Conservation (phyloP, 371 early-diverging fungal genomes). For the Mucor irregularis region DNA sequence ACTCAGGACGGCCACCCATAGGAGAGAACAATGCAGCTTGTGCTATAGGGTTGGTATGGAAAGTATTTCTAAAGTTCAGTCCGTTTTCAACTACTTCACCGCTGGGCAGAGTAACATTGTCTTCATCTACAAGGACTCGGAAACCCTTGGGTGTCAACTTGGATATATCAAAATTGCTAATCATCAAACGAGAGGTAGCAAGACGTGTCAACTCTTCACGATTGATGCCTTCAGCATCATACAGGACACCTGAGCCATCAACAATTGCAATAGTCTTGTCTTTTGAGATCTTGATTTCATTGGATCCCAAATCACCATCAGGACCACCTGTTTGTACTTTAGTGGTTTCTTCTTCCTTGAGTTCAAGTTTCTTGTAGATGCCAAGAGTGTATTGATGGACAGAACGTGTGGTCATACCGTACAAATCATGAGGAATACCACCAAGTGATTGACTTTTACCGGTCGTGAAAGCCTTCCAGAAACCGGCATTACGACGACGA, state of each 20-base stretch:
- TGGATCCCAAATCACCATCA: constrained; percentile 97
- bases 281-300: constrained; percentile 97
- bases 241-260: constrained; percentile 95
- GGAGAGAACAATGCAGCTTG: constrained; percentile 93
- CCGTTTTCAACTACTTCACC: constrained; percentile 90
- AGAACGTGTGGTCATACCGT: constrained; percentile 98
- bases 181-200: constrained; percentile 84
- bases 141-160: constrained; percentile 86
- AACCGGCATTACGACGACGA: constrained; percentile 83
- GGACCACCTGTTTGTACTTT: constrained; percentile 98
- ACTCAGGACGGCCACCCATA: constrained; percentile 97
- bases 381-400: constrained; percentile 98
- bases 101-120: constrained; percentile 82
- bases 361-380: constrained; percentile 85
- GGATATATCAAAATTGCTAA: constrained; percentile 81
- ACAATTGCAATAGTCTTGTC: constrained; percentile 95
- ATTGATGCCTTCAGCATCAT: constrained; percentile 90
- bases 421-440: constrained; percentile 97
- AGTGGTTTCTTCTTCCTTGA: constrained; percentile 76
- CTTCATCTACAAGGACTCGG: constrained; percentile 92
- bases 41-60: constrained; percentile 87
- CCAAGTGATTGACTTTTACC: constrained; percentile 95
- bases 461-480: constrained; percentile 99
- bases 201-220: constrained; percentile 83
- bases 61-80: constrained; percentile 92